Conservation (phyloP, 1,284 basidiomycete genomes). For the Athelia psychrophila region DNA sequence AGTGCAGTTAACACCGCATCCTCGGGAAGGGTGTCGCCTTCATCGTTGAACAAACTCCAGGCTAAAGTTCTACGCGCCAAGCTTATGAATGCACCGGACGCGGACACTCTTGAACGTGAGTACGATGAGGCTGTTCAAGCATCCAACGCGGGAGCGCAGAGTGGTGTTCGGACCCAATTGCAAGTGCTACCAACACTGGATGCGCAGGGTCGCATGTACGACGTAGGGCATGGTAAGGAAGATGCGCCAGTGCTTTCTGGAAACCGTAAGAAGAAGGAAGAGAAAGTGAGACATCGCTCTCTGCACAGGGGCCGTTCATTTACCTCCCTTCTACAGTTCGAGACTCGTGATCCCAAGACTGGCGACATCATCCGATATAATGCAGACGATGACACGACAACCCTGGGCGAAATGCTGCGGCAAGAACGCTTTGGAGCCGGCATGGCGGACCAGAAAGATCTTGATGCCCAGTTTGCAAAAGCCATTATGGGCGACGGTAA, state of each 20-base stretch:
- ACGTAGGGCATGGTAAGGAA: slow-evolving; percentile 75
- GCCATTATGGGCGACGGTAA: slow-evolving; percentile 87
- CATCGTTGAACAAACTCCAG: slow-evolving; percentile 89
- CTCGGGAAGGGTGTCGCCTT: slow-evolving; percentile 54
- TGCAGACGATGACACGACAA: slow-evolving; percentile 85
- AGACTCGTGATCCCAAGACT: slow-evolving; percentile 86
- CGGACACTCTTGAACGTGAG: slow-evolving; percentile 74
- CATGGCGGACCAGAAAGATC: slow-evolving; percentile 84
- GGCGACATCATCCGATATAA: slow-evolving; percentile 85
- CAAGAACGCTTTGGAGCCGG: slow-evolving; percentile 92
- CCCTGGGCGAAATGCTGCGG: slow-evolving; percentile 88
- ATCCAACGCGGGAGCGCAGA: slow-evolving; percentile 42
- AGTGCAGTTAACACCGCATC: slow-evolving; percentile 28
- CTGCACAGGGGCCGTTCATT: slow-evolving; percentile 1
- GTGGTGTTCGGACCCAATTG: slow-evolving; percentile 55
- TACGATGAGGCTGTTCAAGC: slow-evolving; percentile 70
- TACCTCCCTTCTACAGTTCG: slow-evolving; percentile 49
- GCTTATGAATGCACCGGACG: slow-evolving; percentile 74
- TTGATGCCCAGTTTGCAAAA: slow-evolving; percentile 87
- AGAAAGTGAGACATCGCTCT: slow-evolving; percentile 49
- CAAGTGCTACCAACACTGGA: slow-evolving; percentile 92
- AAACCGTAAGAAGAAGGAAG: slow-evolving; percentile 71
- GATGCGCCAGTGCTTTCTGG: slow-evolving; percentile 50
- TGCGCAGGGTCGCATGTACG: slow-evolving; percentile 84
- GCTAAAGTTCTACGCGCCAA: slow-evolving; percentile 92